phyloP scores from a whole-genome alignment of 2,329 filamentous ascomycete species.

The Sarocladium brachiariae region DNA sequence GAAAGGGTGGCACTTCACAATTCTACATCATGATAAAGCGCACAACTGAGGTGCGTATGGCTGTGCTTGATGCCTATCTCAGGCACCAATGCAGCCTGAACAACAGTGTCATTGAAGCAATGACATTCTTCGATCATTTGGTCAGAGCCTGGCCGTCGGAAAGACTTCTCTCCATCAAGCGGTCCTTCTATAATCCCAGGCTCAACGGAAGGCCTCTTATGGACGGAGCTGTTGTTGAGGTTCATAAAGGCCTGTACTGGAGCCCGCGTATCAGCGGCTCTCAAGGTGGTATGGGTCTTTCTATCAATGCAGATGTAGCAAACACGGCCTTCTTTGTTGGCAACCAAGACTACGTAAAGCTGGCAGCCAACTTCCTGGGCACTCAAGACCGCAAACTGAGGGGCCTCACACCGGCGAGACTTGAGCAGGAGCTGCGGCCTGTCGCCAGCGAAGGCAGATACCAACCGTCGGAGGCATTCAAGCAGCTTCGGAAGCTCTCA shows the following conservation, averaged over 20 bases:
- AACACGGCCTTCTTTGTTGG: conserved; percentile 81
- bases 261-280: conserved; percentile 69
- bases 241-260: conserved; percentile 84
- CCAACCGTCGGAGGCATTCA: conserved; percentile 44
- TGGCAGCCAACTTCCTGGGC: conserved; percentile 29
- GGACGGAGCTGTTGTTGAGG: conserved; percentile 53
- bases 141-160: conserved; percentile 72
- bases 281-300: conserved; percentile 53
- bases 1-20: neutral
- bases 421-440: conserved; percentile 29
- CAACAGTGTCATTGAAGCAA: conserved; percentile 64
- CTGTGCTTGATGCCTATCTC: conserved; percentile 60
- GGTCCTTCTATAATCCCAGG: conserved; percentile 66
- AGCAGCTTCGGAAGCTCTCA: conserved; percentile 44
- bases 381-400: conserved; percentile 23
- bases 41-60: conserved; percentile 63
- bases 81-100: conserved; percentile 52
- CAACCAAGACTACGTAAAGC: conserved; percentile 29
- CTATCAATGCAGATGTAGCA: conserved; percentile 84
- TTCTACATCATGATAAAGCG: conserved; percentile 57
- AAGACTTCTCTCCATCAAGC: conserved; percentile 64
- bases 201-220: conserved; percentile 50
- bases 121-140: conserved; percentile 88
- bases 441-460: conserved; percentile 20
- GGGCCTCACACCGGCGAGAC: conserved; percentile 17